Evolutionary conservation across 1,284 basidiomycete species (phyloP), one percentile per base, ranked within the genome.

Genomic region (Mrakiaceae sp.): DNA sequence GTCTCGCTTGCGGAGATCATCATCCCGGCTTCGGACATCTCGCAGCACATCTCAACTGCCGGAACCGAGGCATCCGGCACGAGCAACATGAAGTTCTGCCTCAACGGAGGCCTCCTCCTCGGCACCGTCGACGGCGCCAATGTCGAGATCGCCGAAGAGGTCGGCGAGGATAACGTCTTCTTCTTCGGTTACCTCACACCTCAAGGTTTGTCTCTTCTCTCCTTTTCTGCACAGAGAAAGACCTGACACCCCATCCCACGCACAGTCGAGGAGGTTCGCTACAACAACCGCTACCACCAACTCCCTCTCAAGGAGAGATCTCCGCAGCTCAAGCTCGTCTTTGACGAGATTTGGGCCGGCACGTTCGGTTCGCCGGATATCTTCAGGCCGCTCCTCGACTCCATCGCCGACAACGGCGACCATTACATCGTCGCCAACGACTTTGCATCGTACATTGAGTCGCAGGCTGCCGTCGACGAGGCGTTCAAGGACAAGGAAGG

Each of bases 21-120:
- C 70, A 91, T 94, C 68, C 93, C 92, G 14, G 88, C 93, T 5
- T 87, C 87, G 16, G 91, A 95, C 73, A 87, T 95, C 77, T 87
- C 84, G 68, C 88, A 94, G 72, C 93, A 95, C 75, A 95, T 96
- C 75, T 90, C 87, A 47, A 95, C 92, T 8, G 92, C 91, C 2
- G 92, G 93, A 60, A 95, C 92, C 0, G 92, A 95, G 73, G 79
- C 78, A 9, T 76, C 74, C 27, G 77, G 77, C 53, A 76, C 75
- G 7, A 39, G 44, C 12, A 54, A 70, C 68, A 72, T 11, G 6
- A 95, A 96, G 79, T 75, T 81, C 57, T 76, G 73, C 40, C 67
- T 78, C 49, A 93, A 92, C 71, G 91, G 92, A 58, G 91, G 90
- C n/a, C 78, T 95, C 57, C 79, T 94, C 5, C 76, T 79, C n/a